A percentile compares a stretch with the other conserved stretches of the same genome.
Evolutionary conservation across 768 basidiomycete species (phyloP).

Genomic region (Lentinula raphanica): DNA sequence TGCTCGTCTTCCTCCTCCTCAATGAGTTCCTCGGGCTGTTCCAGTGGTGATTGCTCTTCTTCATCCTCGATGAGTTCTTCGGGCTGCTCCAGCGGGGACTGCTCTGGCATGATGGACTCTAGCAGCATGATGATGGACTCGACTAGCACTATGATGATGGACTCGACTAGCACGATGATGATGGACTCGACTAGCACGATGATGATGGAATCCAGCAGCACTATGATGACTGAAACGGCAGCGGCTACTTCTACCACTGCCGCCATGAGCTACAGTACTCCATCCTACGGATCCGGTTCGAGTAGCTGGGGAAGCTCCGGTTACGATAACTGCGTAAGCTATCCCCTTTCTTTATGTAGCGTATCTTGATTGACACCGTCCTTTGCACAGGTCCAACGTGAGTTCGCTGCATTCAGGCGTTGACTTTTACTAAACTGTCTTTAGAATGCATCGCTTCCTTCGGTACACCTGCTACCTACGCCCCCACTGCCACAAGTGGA

Average conservation of each 20-base stretch:
- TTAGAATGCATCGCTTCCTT: constrained; percentile 50
- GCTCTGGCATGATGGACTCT: neutral
- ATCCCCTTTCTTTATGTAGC: neutral
- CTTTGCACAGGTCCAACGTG: constrained; percentile 43
- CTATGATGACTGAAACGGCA: constrained; percentile 9
- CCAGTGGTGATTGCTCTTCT: constrained; percentile 5
- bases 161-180: constrained; percentile 20
- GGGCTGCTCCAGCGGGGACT: too few relatives aligned
- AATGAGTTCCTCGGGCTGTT: constrained; percentile 12
- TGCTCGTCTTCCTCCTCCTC: neutral
- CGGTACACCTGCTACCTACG: constrained; percentile 34
- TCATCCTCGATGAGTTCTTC: neutral
- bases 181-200: neutral
- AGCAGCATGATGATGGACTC: neutral
- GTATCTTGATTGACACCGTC: neutral
- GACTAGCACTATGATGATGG: constrained; percentile 9
- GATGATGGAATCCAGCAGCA: neutral
- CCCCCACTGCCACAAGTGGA: constrained; percentile 24
- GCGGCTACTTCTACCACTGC: constrained; percentile 19
- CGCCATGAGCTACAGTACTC: constrained; percentile 28
- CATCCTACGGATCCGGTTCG: constrained; percentile 60
- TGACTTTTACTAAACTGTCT: neutral
- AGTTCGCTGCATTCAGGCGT: constrained; percentile 20
- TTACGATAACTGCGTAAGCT: constrained; percentile 54
- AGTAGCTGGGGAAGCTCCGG: constrained; percentile 50